These are phyloP conservation scores for Diversispora epigaea DNA, from an alignment of 192 early-diverging fungal genomes.

Conservation along the genomic window DNA sequence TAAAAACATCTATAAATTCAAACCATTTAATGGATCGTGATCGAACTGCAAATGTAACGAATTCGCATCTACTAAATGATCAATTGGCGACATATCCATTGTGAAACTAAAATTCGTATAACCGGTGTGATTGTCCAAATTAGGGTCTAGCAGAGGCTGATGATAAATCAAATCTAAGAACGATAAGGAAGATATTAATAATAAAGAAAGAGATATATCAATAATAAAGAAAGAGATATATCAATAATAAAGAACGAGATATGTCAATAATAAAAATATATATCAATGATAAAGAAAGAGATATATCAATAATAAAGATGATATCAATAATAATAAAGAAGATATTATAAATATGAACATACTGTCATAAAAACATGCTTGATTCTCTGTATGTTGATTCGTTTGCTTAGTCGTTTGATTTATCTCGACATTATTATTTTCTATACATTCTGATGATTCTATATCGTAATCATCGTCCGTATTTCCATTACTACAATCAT, in stretches of 20 bases:
- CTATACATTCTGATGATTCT: slow-evolving; percentile 5
- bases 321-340: background rate
- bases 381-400: background rate
- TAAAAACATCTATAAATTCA: background rate
- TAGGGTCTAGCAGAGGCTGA: background rate
- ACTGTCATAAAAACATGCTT: slow-evolving; percentile 24
- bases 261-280: background rate
- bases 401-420: background rate
- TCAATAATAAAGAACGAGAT: background rate
- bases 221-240: too few species aligned
- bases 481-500: slow-evolving; percentile 24
- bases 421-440: background rate
- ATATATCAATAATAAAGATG: background rate
- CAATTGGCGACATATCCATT: slow-evolving; percentile 14
- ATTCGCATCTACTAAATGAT: slow-evolving; percentile 2
- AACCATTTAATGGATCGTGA: background rate
- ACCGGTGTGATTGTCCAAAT: slow-evolving; percentile 5
- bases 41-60: slow-evolving; percentile 7
- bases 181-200: background rate
- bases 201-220: background rate
- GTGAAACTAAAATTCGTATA: slow-evolving; percentile 1
- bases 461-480: slow-evolving; percentile 24
- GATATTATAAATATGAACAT: background rate
- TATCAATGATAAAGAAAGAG: background rate
- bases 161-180: background rate